phyloP scores from a whole-genome alignment of 75 land plant species.

The Pinus taeda region DNA sequence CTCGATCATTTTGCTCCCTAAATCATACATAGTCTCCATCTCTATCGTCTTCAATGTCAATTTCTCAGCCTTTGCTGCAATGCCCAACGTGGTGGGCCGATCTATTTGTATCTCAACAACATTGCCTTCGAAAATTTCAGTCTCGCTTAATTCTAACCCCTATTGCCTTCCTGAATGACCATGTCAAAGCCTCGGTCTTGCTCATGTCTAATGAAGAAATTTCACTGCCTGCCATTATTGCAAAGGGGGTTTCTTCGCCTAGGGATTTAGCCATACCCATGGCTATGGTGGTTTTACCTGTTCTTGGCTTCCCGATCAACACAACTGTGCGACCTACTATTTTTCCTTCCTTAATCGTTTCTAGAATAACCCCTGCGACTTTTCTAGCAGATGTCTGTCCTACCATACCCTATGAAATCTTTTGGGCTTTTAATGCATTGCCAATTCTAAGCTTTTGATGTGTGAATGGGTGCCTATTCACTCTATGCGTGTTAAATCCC shows the following conservation, averaged over 20 bases:
- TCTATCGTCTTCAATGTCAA: constrained; percentile 92
- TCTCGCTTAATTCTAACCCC: constrained; percentile 96
- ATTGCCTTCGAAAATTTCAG: constrained; percentile 92
- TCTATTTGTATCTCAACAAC: constrained; percentile 93
- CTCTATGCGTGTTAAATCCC: constrained; percentile 85
- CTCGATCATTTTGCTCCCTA: constrained; percentile 31
- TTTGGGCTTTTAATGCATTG: constrained; percentile 76
- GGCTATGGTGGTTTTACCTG: constrained; percentile 97
- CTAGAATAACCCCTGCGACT: constrained; percentile 88
- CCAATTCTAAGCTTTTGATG: constrained; percentile 91
- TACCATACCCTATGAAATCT: constrained; percentile 91
- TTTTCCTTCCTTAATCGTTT: constrained; percentile 78
- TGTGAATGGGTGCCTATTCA: constrained; percentile 98
- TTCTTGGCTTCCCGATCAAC: constrained; percentile 91
- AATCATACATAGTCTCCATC: constrained; percentile 95
- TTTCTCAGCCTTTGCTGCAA: constrained; percentile 87
- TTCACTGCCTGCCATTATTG: constrained; percentile 85
- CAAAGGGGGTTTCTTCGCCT: constrained; percentile 92
- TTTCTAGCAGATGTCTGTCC: constrained; percentile 85
- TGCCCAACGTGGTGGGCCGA: constrained; percentile 66
- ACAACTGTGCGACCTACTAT: constrained; percentile 90
- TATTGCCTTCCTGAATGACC: constrained; percentile 74
- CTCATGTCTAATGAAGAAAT: constrained; percentile 88
- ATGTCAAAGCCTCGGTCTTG: constrained; percentile 93
- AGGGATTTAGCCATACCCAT: constrained; percentile 98